Evolutionary conservation across 1,284 basidiomycete species (phyloP).

Genomic region (Pyrrhoderma lamaoense): DNA sequence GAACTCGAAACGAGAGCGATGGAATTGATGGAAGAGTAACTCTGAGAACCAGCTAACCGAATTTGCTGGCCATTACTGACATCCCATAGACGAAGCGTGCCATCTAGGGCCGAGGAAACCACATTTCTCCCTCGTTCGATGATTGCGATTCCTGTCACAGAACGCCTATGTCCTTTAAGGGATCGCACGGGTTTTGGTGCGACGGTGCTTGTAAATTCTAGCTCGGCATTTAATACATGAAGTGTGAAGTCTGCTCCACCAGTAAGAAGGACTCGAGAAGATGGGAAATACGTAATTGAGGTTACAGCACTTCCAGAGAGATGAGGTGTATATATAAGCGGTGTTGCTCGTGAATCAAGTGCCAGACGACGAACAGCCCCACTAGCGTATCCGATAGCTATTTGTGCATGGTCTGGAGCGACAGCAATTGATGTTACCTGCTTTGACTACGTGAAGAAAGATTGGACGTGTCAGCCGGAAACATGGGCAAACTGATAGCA

Average conservation of each 20-base stretch:
- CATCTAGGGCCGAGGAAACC: slow-evolving; percentile 57
- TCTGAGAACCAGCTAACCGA: slow-evolving; percentile 28
- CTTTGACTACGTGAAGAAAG: slow-evolving; percentile 32
- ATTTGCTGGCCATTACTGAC: slow-evolving; percentile 49
- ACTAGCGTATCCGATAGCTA: slow-evolving; percentile 45
- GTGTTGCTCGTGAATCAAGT: slow-evolving; percentile 1
- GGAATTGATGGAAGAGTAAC: slow-evolving; percentile 37
- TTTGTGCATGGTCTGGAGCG: slow-evolving; percentile 48
- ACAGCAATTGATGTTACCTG: slow-evolving; percentile 59
- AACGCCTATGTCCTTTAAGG: slow-evolving; percentile 61
- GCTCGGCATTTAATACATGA: slow-evolving; percentile 52
- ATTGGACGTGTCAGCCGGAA: neutral
- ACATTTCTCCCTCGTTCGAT: slow-evolving; percentile 59
- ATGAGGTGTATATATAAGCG: slow-evolving; percentile 34
- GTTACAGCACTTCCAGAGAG: slow-evolving; percentile 41
- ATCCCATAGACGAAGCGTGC: slow-evolving; percentile 71
- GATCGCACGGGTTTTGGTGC: slow-evolving; percentile 42
- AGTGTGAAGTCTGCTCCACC: slow-evolving; percentile 57
- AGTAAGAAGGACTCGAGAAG: slow-evolving; percentile 55
- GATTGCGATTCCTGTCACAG: slow-evolving; percentile 53
- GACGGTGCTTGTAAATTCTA: slow-evolving; percentile 20
- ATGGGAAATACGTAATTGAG: slow-evolving; percentile 55
- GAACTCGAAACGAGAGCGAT: slow-evolving; percentile 38
- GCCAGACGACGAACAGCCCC: slow-evolving; percentile 14
- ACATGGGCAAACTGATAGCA: slow-evolving; percentile 21